Evolutionary conservation across 306 rosid genomes (phyloP), one percentile per base, ranked within the genome.

Genomic region (Acacia confusa): DNA sequence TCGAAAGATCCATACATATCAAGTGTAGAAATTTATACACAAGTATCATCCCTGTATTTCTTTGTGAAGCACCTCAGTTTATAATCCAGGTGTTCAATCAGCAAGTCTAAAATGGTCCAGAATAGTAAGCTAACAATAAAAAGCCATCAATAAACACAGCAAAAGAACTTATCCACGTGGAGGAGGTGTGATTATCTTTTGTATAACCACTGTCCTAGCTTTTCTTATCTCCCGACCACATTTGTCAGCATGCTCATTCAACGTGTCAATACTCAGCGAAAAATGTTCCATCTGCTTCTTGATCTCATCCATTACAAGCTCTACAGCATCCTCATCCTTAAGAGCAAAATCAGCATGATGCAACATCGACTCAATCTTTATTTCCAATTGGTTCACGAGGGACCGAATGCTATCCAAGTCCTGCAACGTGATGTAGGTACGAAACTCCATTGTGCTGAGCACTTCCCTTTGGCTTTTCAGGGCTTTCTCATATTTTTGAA

Each of bases 161-260:
- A 63, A 44, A 72, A 30, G 40, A 58, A 66, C 67, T 78, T 9
- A 24, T 82, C 70, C 73, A 79, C 66, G 19, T n/a, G 88, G 78
- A 70, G 88, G 79, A 70, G 80, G 82, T 77, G 43, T 86, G 13
- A 86, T 87, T 74, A 93, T 92, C 82, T 66, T 90, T 86, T 85
- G 89, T 52, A 88, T 27, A 79, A 95, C 87, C 72, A 93, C 92
- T 11, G 87, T 85, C 88, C 98, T 92, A 19, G 98, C 95, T 87
- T 48, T 86, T 70, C 87, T 88, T 80, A 89, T 85, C 52, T 88
- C 84, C 77, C 82, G 78, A 87, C 92, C 83, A 80, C 96, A 95
- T 80, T 80, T 83, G 77, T 87, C 87, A 72, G 91, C 92, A 53
- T 89, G 97, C 81, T 72, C 79, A 83, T 87, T 90, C 84, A 93